These are phyloP conservation scores for Fusarium pseudograminearum DNA, from an alignment of 2,329 filamentous ascomycete species.

Conservation along the genomic window DNA sequence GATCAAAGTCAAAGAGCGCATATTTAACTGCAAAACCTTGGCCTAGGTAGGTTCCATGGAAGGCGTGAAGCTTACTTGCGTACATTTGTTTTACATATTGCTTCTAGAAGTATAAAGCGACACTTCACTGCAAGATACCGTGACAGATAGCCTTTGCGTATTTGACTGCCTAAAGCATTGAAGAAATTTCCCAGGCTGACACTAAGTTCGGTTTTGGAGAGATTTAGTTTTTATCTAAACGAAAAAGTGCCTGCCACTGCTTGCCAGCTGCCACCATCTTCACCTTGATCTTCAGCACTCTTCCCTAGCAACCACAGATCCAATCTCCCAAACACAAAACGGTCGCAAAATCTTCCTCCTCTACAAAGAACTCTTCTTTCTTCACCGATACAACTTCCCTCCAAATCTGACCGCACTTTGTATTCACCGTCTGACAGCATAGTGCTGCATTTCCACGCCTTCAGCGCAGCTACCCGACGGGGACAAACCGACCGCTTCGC, in stretches of 20 bases:
- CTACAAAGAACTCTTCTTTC: not conserved
- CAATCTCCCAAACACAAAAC: not conserved
- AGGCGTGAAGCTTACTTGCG: not conserved
- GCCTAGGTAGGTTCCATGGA: not conserved
- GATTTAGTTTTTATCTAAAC: not conserved
- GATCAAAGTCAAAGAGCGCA: not conserved
- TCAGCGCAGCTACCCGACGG: conserved; percentile 33
- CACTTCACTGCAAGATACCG: conserved; percentile 3
- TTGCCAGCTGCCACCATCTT: conserved; percentile 20
- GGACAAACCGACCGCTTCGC: conserved; percentile 21
- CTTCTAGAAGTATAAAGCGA: conserved; percentile 12
- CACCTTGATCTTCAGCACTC: not conserved
- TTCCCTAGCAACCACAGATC: not conserved
- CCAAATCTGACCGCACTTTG: conserved; percentile 17
- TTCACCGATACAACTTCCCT: not conserved
- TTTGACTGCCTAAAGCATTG: not conserved
- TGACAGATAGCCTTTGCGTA: not conserved
- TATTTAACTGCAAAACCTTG: no score
- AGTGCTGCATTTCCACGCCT: not conserved
- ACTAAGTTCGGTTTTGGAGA: not conserved
- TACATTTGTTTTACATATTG: not conserved
- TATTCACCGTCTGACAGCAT: conserved; percentile 4
- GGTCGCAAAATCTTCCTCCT: not conserved
- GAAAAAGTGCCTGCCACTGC: not conserved
- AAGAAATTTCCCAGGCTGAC: not conserved